These are phyloP conservation scores for Jackrogersella minutella DNA, from an alignment of 495 filamentous ascomycete species.

Conservation along the genomic window DNA sequence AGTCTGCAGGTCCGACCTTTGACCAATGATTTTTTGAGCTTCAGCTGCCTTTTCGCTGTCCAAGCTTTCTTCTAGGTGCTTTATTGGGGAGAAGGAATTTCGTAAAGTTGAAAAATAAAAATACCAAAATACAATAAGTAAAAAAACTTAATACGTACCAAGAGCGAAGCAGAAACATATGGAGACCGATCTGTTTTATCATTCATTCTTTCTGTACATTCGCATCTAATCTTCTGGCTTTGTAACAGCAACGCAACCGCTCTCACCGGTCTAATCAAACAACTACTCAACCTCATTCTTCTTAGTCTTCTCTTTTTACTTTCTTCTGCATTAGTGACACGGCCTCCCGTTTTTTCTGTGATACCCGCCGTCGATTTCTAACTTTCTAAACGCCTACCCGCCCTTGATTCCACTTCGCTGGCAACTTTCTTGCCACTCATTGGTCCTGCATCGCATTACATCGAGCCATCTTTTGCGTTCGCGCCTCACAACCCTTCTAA, in stretches of 20 bases:
- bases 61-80: conserved; percentile 27
- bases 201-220: conserved; percentile 20
- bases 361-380: conserved; percentile 34
- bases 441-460: conserved; percentile 29
- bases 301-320: conserved; percentile 7
- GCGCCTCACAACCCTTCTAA: conserved; percentile 8
- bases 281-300: conserved; percentile 1
- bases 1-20: conserved; percentile 31
- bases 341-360: conserved; percentile 19
- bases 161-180: conserved; percentile 34
- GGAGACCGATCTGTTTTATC: conserved; percentile 32
- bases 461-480: conserved; percentile 5
- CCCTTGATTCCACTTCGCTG: conserved; percentile 16
- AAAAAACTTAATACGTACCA: no score
- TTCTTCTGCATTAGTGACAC: conserved; percentile 22
- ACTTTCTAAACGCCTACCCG: conserved; percentile 1
- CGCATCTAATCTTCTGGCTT: conserved; percentile 23
- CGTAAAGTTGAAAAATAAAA: no score
- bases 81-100: conserved; percentile 36
- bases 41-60: conserved; percentile 33
- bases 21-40: conserved; percentile 35
- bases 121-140: no score
- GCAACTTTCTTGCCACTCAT: neutral
- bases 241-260: conserved; percentile 16
- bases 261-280: conserved; percentile 14